These are phyloP conservation scores for Apiotrichum veenhuisii DNA, from an alignment of 1,284 basidiomycete genomes.

Conservation along the genomic window DNA sequence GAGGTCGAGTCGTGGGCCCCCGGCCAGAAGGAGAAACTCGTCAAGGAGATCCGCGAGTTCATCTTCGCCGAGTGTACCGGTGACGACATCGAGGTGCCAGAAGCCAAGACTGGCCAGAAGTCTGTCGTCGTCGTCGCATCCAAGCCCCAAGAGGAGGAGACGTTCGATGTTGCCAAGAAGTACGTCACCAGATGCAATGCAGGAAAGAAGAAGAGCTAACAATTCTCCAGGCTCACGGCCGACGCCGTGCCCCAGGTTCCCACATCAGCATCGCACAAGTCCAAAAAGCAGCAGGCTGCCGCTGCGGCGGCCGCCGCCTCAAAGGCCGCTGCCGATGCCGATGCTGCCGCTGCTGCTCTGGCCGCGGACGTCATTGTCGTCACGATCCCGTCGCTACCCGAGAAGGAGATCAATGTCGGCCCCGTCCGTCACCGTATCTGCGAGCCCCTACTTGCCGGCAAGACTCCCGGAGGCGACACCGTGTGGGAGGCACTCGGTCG, in stretches of 20 bases:
- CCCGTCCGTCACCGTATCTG: slow-evolving; percentile 84
- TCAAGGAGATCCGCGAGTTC: slow-evolving; percentile 36
- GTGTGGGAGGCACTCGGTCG: slow-evolving; percentile 47
- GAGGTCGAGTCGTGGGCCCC: slow-evolving; percentile 45
- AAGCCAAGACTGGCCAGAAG: slow-evolving; percentile 17
- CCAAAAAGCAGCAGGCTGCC: slow-evolving; percentile 50
- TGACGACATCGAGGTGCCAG: slow-evolving; percentile 43
- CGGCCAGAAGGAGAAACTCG: slow-evolving; percentile 31
- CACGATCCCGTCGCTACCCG: slow-evolving; percentile 65
- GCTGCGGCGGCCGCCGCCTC: slow-evolving; percentile 60
- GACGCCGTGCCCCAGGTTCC: slow-evolving; percentile 30
- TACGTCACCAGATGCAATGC: slow-evolving; percentile 34
- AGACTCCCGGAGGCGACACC: slow-evolving; percentile 55
- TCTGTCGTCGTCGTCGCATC: slow-evolving; percentile 21
- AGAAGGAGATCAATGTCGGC: slow-evolving; percentile 69
- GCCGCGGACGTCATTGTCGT: slow-evolving; percentile 33
- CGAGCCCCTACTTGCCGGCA: slow-evolving; percentile 68
- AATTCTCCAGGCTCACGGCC: slow-evolving; percentile 26
- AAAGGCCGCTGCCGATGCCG: slow-evolving; percentile 61
- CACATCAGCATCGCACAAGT: slow-evolving; percentile 47
- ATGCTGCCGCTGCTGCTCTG: slow-evolving; percentile 51
- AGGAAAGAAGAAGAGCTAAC: too few species aligned
- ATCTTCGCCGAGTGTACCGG: slow-evolving; percentile 41
- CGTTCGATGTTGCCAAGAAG: slow-evolving; percentile 58
- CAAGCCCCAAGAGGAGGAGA: slow-evolving; percentile 65